Conservation (phyloP, 352 stramenopile genomes). For the Phytophthora constricta region DNA sequence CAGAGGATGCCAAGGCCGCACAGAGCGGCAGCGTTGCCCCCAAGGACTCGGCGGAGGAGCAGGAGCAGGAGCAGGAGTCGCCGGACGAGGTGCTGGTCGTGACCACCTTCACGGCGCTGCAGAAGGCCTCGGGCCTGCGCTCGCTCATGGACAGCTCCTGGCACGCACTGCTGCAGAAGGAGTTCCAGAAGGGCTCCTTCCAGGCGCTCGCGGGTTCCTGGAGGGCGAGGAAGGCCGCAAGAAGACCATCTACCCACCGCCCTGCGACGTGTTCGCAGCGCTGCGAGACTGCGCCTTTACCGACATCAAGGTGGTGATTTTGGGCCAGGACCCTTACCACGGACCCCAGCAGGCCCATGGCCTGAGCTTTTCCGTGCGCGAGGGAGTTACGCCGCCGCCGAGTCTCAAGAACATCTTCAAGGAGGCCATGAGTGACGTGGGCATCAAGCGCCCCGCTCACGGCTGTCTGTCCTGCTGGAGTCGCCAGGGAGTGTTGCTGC, state of each 20-base stretch:
- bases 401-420: constrained; percentile 99
- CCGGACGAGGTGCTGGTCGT: constrained; percentile 20
- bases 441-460: constrained; percentile 80
- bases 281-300: constrained; percentile 90
- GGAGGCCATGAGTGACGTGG: constrained; percentile 89
- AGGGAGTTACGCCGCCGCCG: constrained; percentile 90
- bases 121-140: constrained; percentile 39
- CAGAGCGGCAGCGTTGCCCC: not conserved
- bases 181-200: constrained; percentile 61
- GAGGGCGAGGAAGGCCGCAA: constrained; percentile 61
- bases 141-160: constrained; percentile 65
- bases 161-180: constrained; percentile 59
- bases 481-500: constrained; percentile 96
- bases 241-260: constrained; percentile 88
- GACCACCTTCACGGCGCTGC: constrained; percentile 36
- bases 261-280: constrained; percentile 87
- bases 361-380: constrained; percentile 92
- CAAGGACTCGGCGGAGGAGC: not conserved
- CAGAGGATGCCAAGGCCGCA: not conserved
- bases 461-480: constrained; percentile 94
- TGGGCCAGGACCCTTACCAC: constrained; percentile 94
- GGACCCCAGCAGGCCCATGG: constrained; percentile 87
- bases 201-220: constrained; percentile 54
- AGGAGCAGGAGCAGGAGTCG: constrained; percentile 1
- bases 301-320: constrained; percentile 92